Evolutionary conservation across 768 basidiomycete genomes (phyloP), one percentile per base, ranked within the genome.

Genomic region (Dentipellis fragilis): DNA sequence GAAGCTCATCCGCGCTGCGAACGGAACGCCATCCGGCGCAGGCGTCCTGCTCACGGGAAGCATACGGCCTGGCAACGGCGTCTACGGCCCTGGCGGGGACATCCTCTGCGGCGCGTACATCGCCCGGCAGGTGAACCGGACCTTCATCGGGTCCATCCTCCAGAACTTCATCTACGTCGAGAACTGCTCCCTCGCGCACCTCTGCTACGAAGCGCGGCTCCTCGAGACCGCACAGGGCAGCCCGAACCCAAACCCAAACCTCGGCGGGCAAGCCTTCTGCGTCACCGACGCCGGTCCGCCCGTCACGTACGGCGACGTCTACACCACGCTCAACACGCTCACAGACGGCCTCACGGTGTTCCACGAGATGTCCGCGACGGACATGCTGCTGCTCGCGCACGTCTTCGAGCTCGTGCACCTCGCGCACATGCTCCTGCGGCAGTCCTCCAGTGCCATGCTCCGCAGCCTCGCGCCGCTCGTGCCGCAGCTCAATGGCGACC

Each of bases 61-160:
- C 58, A 73, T 90, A 45, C 80, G 88, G n/a, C 88, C 88, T 2
- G 86, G 87, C 0, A 89, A 89, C 57, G 86, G 84, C 0, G 69
- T 88, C 3, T 90, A 80, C 66, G 88, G 88, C 1, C 81, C 87
- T 1, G 80, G 86, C 38, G 87, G 87, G 4, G 88, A 89, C 65
- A 76, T 85, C 62, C 64, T 86, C 10, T 80, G 78, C 52, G 85
- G 78, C 2, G 76, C 80, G 17, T 86, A 83, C 65, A 77, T 90
- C 45, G 69, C 75, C 2, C 78, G 83, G 47, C 70, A 75, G 63
- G 65, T 70, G 51, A 87, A 83, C 63, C 83, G 81, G 1, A 79
- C 80, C 0, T 90, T 87, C 87, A 72, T 80, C 35, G 57, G 63
- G 4, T 73, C 75, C 56, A 75, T 78, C 55, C 62, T 87, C 37